Evolutionary conservation across 305 asterid genomes (phyloP).

Genomic region (Stenogyne calaminthoides): DNA sequence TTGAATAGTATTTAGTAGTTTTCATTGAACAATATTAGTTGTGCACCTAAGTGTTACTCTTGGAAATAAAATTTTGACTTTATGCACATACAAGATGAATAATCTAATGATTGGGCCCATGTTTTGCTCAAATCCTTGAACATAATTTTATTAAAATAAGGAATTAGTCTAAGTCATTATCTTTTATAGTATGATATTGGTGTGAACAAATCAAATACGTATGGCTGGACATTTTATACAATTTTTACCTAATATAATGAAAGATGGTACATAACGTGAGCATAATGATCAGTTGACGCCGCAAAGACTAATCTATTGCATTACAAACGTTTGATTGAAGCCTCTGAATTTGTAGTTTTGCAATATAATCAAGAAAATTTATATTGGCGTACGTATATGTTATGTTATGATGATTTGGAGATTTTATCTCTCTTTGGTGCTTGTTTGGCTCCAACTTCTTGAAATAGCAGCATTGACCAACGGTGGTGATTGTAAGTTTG

Average conservation of each 20-base stretch:
- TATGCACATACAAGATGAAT: neutral
- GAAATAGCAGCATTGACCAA: conserved; percentile 46
- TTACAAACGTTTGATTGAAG: neutral
- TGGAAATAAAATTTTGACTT: conserved; percentile 16
- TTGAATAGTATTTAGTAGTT: no score
- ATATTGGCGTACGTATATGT: conserved; percentile 14
- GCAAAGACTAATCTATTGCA: neutral
- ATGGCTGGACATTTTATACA: conserved; percentile 31
- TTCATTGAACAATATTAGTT: no score
- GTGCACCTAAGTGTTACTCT: no score
- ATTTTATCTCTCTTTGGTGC: conserved; percentile 36
- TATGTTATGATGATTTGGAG: conserved; percentile 38
- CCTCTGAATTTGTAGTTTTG: neutral
- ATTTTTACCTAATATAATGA: conserved; percentile 13
- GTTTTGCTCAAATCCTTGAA: conserved; percentile 19
- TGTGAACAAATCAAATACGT: conserved; percentile 33
- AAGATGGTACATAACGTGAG: conserved; percentile 10
- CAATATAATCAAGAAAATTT: neutral
- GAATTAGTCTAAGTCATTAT: conserved; percentile 8
- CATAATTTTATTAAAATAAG: neutral
- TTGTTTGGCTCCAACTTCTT: conserved; percentile 40
- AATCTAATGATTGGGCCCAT: neutral
- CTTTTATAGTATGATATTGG: neutral
- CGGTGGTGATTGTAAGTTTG: conserved; percentile 57
- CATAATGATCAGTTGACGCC: neutral